Base-by-base conservation (phyloP, 768 basidiomycete species). In the Leucogyrophana mollusca region DNA sequence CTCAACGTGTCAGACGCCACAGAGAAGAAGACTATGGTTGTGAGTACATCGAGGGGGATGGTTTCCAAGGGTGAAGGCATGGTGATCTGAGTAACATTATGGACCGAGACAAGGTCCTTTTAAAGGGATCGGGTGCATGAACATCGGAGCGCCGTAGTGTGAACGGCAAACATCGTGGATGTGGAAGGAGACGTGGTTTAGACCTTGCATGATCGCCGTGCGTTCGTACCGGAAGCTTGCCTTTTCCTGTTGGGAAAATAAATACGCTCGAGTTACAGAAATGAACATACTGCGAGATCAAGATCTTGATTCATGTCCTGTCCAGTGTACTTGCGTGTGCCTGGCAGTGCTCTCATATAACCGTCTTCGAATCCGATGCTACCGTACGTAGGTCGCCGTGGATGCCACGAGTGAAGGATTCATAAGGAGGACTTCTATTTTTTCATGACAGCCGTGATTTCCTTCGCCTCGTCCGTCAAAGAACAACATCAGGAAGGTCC, bases 1-100 rank as follows among this genome's bases (percentile, higher is more conserved):
- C 66, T 68, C 13, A 66, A 62, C 17, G 64, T 54, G 3, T 70
- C 69, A 2, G 64, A 58, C 10, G 74, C 65, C 24, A 70, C 71
- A 23, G 70, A 64, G 34, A 77, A 67, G 49, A 74, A 67, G 10
- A 79, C 80, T 25, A 86, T 73, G 51, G 77, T 65, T 35, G 75
- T 75, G 14, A 86, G 72, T 51, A 87, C 61, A 54, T 85, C 82
- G 54, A 64, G 63, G 17, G 83, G 82, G 30, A 83, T 56, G 2
- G 54, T 60, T 43, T 80, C 74, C 40, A 85, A 63, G 41, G 56
- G 59, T 47, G 76, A 72, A 52, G 65, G 24, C 78, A 79, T 82
- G 54, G 43, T 49, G 52, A 54, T 45, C 49, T 56, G 55, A 51
- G 45, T 55, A 40, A 40, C 45, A 47, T 40, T 20, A 49, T 17